Base-by-base conservation (phyloP, 495 filamentous ascomycete genomes). In the Lepidopterella palustris region DNA sequence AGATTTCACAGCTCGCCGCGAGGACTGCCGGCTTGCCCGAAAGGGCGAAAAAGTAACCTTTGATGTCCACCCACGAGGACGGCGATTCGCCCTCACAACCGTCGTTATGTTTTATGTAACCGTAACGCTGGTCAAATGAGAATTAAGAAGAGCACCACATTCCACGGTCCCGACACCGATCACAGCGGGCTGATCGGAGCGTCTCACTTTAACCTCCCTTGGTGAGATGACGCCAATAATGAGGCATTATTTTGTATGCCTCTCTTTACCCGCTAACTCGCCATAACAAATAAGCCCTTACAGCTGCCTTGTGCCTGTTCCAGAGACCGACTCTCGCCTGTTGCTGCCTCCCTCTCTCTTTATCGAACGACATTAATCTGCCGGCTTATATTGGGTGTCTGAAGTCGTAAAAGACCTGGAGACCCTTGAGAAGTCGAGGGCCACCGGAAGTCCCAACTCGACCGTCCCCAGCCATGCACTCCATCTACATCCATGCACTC, bases 21-120 rank as follows among this genome's bases (percentile, higher is more conserved):
- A 24, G 5, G 21, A 18, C 26, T n/a, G 25, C 57, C 57, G 57
- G 57, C 4, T 59, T 59, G 45, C 57, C 57, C 28, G 29, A 59
- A n/a, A n/a, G n/a, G n/a, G n/a, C n/a, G n/a, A n/a, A n/a, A n/a
- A n/a, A n/a, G n/a, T n/a, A n/a, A 45, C 15, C 21, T 25, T 35
- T 39, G 29, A 4, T 45, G 32, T 24, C 54, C 32, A 39, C 15
- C 8, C 39, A 11, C 13, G 3, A 11, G 13, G 39, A 2, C 39
- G 20, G 39, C 39, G 39, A 11, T 42, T 2, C 55, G 55, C 3
- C 40, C 20, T 1, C 21, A 23, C 31, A 29, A 8, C 49, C 48
- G 15, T 27, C 18, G 24, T 23, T 18, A 40, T 18, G 18, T 24
- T 21, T 49, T 28, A 31, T 45, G 25, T 23, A 42, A 45, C 50